Percentiles rank a stretch among this genome's conserved stretches.
phyloP scores from a whole-genome alignment of 2,329 filamentous ascomycete genomes.

The Ophiosphaerella korrae region DNA sequence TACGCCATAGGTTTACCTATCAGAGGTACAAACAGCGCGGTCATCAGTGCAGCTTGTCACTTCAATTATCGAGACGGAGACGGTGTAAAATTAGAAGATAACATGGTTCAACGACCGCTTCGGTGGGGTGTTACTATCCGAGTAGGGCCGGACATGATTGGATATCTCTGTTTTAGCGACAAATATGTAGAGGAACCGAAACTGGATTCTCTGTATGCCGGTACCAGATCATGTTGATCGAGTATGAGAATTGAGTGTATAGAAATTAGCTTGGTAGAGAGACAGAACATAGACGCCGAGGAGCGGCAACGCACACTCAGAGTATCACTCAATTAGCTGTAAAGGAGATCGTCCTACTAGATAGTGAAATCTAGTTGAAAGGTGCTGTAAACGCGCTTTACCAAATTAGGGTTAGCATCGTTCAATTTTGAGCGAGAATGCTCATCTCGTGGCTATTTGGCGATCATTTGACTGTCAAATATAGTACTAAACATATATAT shows the following conservation, averaged over 20 bases:
- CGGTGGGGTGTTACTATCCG: neutral
- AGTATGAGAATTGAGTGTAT: too few species aligned
- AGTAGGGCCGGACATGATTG: neutral
- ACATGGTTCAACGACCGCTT: slow-evolving; percentile 1
- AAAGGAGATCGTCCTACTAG: too few species aligned
- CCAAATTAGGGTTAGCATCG: too few species aligned
- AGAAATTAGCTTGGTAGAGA: neutral
- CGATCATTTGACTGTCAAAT: too few species aligned
- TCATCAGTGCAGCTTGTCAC: slow-evolving; percentile 26
- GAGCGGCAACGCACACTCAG: too few species aligned
- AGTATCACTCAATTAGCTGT: too few species aligned
- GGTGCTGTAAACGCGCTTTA: too few species aligned
- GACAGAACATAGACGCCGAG: too few species aligned
- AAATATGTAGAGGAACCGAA: neutral
- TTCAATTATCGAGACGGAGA: neutral
- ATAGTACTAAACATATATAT: too few species aligned
- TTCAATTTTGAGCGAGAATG: too few species aligned
- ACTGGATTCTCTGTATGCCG: neutral
- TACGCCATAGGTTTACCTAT: neutral
- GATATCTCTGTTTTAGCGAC: slow-evolving; percentile 1
- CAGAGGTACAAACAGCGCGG: slow-evolving; percentile 59
- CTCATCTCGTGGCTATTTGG: too few species aligned
- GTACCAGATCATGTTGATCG: neutral
- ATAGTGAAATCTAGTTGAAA: too few species aligned
- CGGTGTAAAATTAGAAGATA: neutral